These are phyloP conservation scores for Endoconidiophora polonica DNA, from an alignment of 2,329 filamentous ascomycete species.

Conservation along the genomic window DNA sequence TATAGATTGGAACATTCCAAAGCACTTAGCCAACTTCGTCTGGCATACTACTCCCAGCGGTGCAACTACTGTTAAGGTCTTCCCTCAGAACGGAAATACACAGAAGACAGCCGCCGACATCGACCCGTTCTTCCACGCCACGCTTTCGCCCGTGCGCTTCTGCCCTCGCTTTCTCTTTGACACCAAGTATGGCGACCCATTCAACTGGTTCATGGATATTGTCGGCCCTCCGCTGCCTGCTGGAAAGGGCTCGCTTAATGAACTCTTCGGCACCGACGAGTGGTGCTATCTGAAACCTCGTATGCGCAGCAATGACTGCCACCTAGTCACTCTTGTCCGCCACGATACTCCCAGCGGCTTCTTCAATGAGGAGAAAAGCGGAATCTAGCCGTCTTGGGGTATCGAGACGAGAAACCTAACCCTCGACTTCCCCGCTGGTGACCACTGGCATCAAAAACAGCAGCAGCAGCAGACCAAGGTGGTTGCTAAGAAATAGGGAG, in stretches of 20 bases:
- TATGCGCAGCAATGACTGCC: not conserved
- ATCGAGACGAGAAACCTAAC: not conserved
- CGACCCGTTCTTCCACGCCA: conserved; percentile 29
- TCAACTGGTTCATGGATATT: conserved; percentile 27
- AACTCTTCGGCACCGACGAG: conserved; percentile 28
- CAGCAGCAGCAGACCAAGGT: not conserved
- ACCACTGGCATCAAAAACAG: not conserved
- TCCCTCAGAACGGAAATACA: conserved; percentile 24
- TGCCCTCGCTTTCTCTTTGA: conserved; percentile 29
- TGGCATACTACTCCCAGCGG: conserved; percentile 25
- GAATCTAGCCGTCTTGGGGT: conserved; percentile 2
- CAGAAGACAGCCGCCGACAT: conserved; percentile 17
- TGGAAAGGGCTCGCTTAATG: conserved; percentile 23
- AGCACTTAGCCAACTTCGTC: conserved; percentile 35
- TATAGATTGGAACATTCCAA: conserved; percentile 38
- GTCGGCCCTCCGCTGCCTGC: conserved; percentile 33
- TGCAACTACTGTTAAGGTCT: conserved; percentile 27
- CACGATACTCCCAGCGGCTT: not conserved
- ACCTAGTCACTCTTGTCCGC: not conserved
- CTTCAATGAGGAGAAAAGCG: conserved; percentile 12
- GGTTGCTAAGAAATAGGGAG: not conserved
- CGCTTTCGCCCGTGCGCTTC: conserved; percentile 26
- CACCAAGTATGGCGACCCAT: conserved; percentile 21
- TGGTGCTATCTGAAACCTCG: conserved; percentile 26
- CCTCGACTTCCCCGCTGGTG: conserved; percentile 1